These are phyloP conservation scores for Lactuca sativa DNA, from an alignment of 129 eudicot genomes.

Conservation along the genomic window DNA sequence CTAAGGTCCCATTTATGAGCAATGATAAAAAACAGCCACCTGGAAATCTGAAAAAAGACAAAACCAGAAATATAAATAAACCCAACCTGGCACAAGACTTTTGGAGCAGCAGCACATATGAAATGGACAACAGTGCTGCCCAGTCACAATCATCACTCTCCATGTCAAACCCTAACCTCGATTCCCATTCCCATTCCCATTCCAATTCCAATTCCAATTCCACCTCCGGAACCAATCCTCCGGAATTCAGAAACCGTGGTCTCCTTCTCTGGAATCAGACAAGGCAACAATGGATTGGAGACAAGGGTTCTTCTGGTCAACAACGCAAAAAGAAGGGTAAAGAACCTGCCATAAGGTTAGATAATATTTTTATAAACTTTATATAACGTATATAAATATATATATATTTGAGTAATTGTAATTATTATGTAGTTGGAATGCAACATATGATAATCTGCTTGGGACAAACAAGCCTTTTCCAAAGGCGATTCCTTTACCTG, in stretches of 20 bases:
- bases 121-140: conserved; percentile 74
- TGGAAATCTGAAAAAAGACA: conserved; percentile 41
- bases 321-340: conserved; percentile 42
- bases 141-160: conserved; percentile 78
- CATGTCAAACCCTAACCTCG: conserved; percentile 61
- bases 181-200: conserved; percentile 35
- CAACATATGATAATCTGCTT: conserved; percentile 74
- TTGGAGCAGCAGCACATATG: conserved; percentile 71
- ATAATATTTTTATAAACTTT: no score
- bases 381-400: no score
- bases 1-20: conserved; percentile 57
- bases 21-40: conserved; percentile 58
- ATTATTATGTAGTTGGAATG: conserved; percentile 57
- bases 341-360: conserved; percentile 67
- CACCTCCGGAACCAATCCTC: conserved; percentile 49
- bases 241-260: conserved; percentile 82
- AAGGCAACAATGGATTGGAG: conserved; percentile 81
- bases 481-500: conserved; percentile 60
- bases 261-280: conserved; percentile 84
- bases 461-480: conserved; percentile 78
- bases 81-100: conserved; percentile 53
- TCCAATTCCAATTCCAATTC: conserved; percentile 38
- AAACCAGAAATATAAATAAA: conserved; percentile 46
- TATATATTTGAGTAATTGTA: neutral
- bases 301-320: conserved; percentile 34